phyloP scores from a whole-genome alignment of 176 grass and related monocot species.

The Musa troglodytarum region DNA sequence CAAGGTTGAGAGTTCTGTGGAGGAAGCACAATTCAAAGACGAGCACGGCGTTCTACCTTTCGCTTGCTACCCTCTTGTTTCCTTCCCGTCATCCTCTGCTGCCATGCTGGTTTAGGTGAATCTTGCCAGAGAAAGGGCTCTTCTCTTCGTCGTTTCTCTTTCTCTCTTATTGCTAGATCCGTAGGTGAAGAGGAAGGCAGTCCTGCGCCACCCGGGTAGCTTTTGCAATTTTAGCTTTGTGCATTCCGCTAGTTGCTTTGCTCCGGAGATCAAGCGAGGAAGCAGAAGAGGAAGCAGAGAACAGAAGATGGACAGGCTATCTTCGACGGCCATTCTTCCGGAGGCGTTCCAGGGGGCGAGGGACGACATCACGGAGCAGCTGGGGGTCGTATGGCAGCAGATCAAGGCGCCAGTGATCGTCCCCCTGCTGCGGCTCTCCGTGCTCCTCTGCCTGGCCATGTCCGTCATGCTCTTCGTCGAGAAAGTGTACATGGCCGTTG shows the following conservation, averaged over 20 bases:
- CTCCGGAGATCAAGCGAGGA: no score
- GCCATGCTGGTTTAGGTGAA: no score
- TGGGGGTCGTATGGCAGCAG: conserved; percentile 41
- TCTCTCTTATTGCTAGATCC: not conserved
- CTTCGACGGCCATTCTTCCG: conserved; percentile 13
- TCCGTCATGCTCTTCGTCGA: conserved; percentile 67
- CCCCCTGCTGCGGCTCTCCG: conserved; percentile 43
- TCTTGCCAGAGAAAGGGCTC: no score
- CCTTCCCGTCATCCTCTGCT: no score
- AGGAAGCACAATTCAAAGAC: no score
- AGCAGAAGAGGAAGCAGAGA: not conserved
- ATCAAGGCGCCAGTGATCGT: conserved; percentile 44
- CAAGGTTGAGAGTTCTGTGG: no score
- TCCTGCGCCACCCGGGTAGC: no score
- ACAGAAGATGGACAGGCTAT: conserved; percentile 17
- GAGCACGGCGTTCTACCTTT: no score
- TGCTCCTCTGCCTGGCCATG: conserved; percentile 57
- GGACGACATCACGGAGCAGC: conserved; percentile 26
- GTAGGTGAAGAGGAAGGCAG: not conserved
- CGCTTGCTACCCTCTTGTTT: no score
- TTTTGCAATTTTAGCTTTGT: not conserved
- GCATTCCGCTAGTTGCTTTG: no score
- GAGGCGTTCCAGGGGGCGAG: conserved; percentile 13
- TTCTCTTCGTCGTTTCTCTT: no score
- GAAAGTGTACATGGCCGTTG: conserved; percentile 66